phyloP scores from a whole-genome alignment of 2,329 filamentous ascomycete species.

The Apiospora malaysiana region DNA sequence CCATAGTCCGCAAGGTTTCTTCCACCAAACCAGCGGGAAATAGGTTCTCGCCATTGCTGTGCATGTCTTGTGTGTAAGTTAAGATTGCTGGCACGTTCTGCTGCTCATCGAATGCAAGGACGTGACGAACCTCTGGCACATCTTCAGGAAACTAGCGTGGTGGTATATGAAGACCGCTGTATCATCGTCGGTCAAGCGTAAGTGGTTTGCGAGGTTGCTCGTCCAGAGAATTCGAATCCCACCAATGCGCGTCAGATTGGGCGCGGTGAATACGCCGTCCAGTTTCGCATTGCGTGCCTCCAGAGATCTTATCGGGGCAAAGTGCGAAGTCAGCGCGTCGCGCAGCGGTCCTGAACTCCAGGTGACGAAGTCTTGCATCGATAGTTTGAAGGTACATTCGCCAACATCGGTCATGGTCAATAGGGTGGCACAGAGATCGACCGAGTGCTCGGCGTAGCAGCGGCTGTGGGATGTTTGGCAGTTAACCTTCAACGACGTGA shows the following conservation, averaged over 20 bases:
- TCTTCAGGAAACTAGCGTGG: background rate
- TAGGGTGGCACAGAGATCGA: background rate
- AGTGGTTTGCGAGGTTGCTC: background rate
- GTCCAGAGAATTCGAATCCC: background rate
- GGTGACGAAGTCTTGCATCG: background rate
- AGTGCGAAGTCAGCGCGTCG: background rate
- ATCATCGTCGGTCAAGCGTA: background rate
- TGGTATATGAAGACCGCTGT: background rate
- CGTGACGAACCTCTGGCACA: background rate
- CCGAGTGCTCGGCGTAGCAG: constrained; percentile 1
- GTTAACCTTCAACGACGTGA: background rate
- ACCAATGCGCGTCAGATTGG: background rate
- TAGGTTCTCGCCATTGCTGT: background rate
- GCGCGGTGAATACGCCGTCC: background rate
- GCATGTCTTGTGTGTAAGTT: background rate
- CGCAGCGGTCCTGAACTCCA: background rate
- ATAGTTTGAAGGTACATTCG: background rate
- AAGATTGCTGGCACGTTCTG: background rate
- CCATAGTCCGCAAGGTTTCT: background rate
- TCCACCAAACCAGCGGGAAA: background rate
- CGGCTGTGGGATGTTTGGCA: background rate
- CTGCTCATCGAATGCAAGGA: background rate
- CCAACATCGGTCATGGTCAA: background rate
- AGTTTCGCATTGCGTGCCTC: background rate
- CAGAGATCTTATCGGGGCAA: background rate